These are phyloP conservation scores for Emergomyces orientalis DNA, from an alignment of 2,329 filamentous ascomycete genomes.

Conservation along the genomic window DNA sequence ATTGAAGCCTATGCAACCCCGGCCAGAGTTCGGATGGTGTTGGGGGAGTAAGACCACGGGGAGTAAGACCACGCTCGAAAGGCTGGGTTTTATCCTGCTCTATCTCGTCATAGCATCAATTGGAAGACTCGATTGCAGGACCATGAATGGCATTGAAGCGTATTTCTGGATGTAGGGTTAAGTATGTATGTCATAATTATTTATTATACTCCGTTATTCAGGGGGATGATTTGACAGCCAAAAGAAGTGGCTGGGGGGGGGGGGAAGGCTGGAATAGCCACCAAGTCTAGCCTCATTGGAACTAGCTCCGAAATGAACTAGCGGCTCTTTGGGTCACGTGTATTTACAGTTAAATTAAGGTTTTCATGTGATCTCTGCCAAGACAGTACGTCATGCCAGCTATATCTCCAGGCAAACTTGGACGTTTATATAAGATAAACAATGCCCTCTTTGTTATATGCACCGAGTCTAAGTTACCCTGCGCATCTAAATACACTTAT, in stretches of 20 bases:
- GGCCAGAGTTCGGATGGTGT: not conserved
- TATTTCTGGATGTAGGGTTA: too few species aligned
- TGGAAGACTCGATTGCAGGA: not conserved
- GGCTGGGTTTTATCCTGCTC: not conserved
- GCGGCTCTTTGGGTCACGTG: not conserved
- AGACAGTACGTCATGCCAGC: not conserved
- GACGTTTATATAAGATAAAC: not conserved
- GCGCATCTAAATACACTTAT: too few species aligned
- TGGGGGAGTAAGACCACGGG: not conserved
- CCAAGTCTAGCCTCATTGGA: not conserved
- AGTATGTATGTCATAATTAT: too few species aligned
- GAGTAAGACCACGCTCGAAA: not conserved
- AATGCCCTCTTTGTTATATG: too few species aligned
- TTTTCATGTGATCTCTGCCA: not conserved
- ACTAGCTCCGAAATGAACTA: not conserved
- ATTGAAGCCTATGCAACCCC: not conserved
- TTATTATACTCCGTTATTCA: too few species aligned
- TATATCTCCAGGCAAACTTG: too few species aligned
- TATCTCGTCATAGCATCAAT: not conserved
- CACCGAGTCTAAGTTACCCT: not conserved
- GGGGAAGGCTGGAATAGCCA: not conserved
- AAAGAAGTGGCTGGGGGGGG: not conserved
- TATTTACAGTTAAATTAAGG: not conserved
- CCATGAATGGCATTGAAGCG: not conserved
- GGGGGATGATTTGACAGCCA: too few species aligned